Conservation (phyloP, 495 filamentous ascomycete species). For the Aspergillus taichungensis region DNA sequence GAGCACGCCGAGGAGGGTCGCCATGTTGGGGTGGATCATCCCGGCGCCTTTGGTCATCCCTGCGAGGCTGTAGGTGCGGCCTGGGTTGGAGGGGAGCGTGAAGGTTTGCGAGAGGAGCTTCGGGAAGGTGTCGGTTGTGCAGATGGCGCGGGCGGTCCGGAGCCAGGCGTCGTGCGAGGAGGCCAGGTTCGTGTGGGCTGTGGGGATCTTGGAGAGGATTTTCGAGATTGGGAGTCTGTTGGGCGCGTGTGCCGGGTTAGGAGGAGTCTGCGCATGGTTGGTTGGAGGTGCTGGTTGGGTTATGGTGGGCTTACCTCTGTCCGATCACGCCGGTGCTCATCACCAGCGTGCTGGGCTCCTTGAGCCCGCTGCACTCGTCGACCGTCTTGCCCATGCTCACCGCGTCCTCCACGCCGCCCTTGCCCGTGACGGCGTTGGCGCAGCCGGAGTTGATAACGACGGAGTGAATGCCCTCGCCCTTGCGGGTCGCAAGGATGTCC, state of each 20-base stretch:
- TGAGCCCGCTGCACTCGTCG: slow-evolving; percentile 57
- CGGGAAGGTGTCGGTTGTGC: slow-evolving; percentile 98
- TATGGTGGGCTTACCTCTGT: slow-evolving; percentile 51
- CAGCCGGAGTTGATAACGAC: slow-evolving; percentile 94
- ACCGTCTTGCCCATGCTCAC: slow-evolving; percentile 68
- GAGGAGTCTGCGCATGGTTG: neutral
- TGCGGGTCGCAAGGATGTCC: slow-evolving; percentile 53
- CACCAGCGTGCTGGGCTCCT: slow-evolving; percentile 65
- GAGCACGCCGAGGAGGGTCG: slow-evolving; percentile 86
- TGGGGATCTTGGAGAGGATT: slow-evolving; percentile 74
- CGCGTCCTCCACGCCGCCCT: slow-evolving; percentile 84
- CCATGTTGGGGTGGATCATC: slow-evolving; percentile 99
- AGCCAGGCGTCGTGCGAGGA: slow-evolving; percentile 80
- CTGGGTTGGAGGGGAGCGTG: slow-evolving; percentile 70
- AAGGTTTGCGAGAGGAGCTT: slow-evolving; percentile 86
- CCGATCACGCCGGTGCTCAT: slow-evolving; percentile 99
- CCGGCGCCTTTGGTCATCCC: slow-evolving; percentile 98
- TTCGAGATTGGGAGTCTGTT: slow-evolving; percentile 77
- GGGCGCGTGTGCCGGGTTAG: neutral
- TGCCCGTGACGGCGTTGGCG: slow-evolving; percentile 95
- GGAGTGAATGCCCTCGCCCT: slow-evolving; percentile 63
- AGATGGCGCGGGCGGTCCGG: slow-evolving; percentile 80
- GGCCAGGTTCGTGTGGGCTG: slow-evolving; percentile 58
- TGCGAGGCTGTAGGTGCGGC: slow-evolving; percentile 66
- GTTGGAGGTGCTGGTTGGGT: neutral